A percentile compares a stretch with the other conserved stretches of the same genome.
These are phyloP conservation scores for Cercospora beticola DNA, from an alignment of 2,329 filamentous ascomycete genomes.

Conservation along the genomic window DNA sequence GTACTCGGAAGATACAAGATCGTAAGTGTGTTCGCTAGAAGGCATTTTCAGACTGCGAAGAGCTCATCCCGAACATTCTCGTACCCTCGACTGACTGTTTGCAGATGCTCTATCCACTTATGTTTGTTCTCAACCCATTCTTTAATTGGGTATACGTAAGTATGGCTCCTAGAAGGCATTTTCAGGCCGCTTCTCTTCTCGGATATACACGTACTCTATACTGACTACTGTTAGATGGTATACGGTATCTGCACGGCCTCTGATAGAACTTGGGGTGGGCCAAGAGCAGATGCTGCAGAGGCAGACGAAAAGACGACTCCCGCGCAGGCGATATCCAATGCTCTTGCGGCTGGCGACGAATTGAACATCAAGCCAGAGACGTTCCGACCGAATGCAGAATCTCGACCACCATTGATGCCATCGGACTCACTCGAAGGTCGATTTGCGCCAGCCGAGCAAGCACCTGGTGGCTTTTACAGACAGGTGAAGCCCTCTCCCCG, in stretches of 20 bases:
- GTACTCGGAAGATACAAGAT: conserved; percentile 88
- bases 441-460: conserved; percentile 70
- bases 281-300: conserved; percentile 80
- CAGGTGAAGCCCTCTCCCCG: conserved; percentile 67
- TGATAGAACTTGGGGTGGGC: conserved; percentile 92
- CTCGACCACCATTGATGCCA: conserved; percentile 63
- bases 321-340: conserved; percentile 79
- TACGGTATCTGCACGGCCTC: conserved; percentile 95
- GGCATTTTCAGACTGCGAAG: not conserved
- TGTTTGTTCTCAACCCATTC: conserved; percentile 94
- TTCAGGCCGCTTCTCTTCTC: no score
- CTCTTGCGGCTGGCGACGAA: conserved; percentile 77
- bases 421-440: conserved; percentile 73
- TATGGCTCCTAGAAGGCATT: no score
- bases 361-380: conserved; percentile 86
- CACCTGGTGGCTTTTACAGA: conserved; percentile 67
- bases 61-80: not conserved
- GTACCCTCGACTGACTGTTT: not conserved
- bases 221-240: conserved; percentile 70
- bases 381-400: conserved; percentile 62
- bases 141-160: conserved; percentile 77
- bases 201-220: not conserved
- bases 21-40: not conserved
- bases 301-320: conserved; percentile 75
- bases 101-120: conserved; percentile 67